Conservation (phyloP, 202 grass and related monocot species). For the Brachypodium distachyon region DNA sequence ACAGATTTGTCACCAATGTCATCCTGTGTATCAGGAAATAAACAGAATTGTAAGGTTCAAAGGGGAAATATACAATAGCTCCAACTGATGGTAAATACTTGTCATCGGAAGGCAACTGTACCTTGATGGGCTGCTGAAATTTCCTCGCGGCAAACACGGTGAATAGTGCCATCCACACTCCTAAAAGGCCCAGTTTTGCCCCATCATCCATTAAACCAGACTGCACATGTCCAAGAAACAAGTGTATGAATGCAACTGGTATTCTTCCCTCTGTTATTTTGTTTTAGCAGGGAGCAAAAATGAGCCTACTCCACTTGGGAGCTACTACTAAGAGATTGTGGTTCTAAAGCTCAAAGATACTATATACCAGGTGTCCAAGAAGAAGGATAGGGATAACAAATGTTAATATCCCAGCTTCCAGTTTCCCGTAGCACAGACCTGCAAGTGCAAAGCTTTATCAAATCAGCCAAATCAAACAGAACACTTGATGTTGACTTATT, state of each 20-base stretch:
- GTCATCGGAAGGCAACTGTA: neutral
- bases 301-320: neutral
- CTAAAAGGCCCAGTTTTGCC: conserved; percentile 51
- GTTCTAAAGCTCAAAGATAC: neutral
- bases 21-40: conserved; percentile 27
- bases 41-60: neutral
- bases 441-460: too few species aligned
- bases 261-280: neutral
- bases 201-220: conserved; percentile 67
- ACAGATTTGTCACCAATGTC: conserved; percentile 91
- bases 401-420: conserved; percentile 81
- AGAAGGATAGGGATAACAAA: conserved; percentile 89
- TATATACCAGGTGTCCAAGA: conserved; percentile 82
- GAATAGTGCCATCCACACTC: conserved; percentile 76
- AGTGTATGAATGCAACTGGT: neutral
- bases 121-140: conserved; percentile 94
- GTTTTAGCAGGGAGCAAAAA: neutral
- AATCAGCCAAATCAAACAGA: too few species aligned
- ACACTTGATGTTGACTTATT: too few species aligned
- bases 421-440: conserved; percentile 92
- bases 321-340: neutral
- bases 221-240: conserved; percentile 11
- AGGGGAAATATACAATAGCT: neutral
- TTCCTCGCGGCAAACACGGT: conserved; percentile 60
- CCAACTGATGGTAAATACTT: neutral